Percentiles rank a stretch among this genome's conserved stretches.
phyloP scores from a whole-genome alignment of 768 basidiomycete species.

The Candolleomyces eurysporus region DNA sequence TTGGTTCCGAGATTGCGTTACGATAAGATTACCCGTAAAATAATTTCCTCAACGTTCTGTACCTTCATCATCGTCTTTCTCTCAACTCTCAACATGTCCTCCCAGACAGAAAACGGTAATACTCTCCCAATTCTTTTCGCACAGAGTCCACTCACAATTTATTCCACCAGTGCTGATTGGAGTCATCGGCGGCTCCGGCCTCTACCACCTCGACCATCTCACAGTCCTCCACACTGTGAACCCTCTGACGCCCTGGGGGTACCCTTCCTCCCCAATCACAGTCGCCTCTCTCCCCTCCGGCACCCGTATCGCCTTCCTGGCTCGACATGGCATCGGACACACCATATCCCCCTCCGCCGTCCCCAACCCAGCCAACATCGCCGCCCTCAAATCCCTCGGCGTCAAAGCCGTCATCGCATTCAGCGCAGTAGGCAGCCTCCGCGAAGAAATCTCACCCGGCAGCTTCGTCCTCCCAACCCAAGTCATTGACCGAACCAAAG shows the following conservation, averaged over 20 bases:
- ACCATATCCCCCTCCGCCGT: slow-evolving; percentile 76
- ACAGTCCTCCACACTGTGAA: slow-evolving; percentile 75
- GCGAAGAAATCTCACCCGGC: slow-evolving; percentile 90
- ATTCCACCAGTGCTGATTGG: slow-evolving; percentile 66
- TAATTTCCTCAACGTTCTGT: too few species aligned
- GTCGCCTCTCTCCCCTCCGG: slow-evolving; percentile 87
- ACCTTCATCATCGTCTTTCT: neutral
- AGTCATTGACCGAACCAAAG: slow-evolving; percentile 96
- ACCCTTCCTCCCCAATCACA: slow-evolving; percentile 87
- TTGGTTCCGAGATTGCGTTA: too few species aligned
- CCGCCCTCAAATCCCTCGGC: slow-evolving; percentile 90
- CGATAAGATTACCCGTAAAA: too few species aligned
- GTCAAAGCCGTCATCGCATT: slow-evolving; percentile 89
- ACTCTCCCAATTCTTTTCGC: too few species aligned
- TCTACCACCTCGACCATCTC: slow-evolving; percentile 92
- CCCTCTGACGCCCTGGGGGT: slow-evolving; percentile 94
- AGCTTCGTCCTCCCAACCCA: slow-evolving; percentile 86
- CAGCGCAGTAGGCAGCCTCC: slow-evolving; percentile 91
- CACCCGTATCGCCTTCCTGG: slow-evolving; percentile 80
- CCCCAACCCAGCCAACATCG: slow-evolving; percentile 89
- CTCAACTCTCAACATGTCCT: neutral
- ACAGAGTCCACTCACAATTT: neutral
- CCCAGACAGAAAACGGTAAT: neutral
- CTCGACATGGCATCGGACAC: slow-evolving; percentile 87
- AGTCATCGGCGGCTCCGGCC: slow-evolving; percentile 88